phyloP scores from a whole-genome alignment of 306 rosid genomes.

The Vigna radiata region DNA sequence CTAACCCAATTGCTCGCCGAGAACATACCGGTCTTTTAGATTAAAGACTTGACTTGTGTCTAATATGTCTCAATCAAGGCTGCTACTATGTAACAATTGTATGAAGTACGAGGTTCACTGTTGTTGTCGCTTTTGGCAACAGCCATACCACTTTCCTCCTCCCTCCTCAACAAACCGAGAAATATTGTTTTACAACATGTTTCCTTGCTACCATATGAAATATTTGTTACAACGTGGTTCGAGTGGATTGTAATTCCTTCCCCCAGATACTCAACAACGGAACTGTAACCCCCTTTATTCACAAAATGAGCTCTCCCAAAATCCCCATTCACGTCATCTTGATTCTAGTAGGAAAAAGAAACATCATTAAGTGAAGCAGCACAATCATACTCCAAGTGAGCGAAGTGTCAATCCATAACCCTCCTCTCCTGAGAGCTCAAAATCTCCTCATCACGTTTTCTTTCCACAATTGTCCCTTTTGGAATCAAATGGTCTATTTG shows the following conservation, averaged over 20 bases:
- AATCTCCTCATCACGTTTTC: constrained; percentile 53
- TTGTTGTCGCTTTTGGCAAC: too few species aligned
- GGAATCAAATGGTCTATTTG: constrained; percentile 47
- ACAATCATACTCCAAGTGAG: constrained; percentile 98
- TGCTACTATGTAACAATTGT: too few species aligned
- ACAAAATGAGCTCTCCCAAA: constrained; percentile 99
- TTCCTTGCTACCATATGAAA: too few species aligned
- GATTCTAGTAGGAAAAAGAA: constrained; percentile 98
- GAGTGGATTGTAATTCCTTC: constrained; percentile 76
- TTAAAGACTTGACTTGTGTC: too few species aligned
- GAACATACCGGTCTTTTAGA: too few species aligned
- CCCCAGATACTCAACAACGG: constrained; percentile 88
- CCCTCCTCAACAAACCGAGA: too few species aligned
- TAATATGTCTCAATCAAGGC: too few species aligned
- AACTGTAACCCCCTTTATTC: constrained; percentile 97
- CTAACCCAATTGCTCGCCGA: too few species aligned
- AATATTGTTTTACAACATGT: too few species aligned
- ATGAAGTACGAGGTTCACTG: too few species aligned
- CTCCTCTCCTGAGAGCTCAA: constrained; percentile 94
- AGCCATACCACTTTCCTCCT: too few species aligned
- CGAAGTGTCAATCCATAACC: constrained; percentile 99
- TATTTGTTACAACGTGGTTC: constrained; percentile 80
- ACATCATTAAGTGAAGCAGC: constrained; percentile 91
- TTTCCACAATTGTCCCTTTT: constrained; percentile 44
- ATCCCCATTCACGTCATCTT: constrained; percentile 96